Percentiles rank a stretch among this genome's conserved stretches.
phyloP scores from a whole-genome alignment of 2,329 filamentous ascomycete genomes.

The Fusarium pseudograminearum region DNA sequence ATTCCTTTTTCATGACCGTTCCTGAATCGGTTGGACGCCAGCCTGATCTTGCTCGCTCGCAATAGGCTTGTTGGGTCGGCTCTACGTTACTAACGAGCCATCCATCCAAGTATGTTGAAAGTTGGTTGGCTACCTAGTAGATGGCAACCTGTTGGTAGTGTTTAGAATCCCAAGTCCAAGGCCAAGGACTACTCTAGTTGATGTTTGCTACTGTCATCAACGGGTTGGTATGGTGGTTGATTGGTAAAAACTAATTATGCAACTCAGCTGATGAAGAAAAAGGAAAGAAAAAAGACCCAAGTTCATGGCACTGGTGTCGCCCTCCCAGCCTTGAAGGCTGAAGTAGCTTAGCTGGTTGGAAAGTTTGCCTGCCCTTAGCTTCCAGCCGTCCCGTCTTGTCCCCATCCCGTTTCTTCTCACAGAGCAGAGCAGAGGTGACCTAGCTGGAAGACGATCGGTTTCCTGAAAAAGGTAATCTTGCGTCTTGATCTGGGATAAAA shows the following conservation, averaged over 20 bases:
- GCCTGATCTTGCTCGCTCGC: conserved; percentile 16
- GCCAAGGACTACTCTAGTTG: conserved; percentile 7
- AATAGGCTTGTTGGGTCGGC: conserved; percentile 18
- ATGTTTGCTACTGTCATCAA: conserved; percentile 7
- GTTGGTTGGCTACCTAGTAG: background rate
- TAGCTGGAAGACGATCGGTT: background rate
- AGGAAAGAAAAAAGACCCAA: conserved; percentile 20
- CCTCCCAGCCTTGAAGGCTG: conserved; percentile 3
- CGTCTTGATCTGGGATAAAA: conserved; percentile 40
- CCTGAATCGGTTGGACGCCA: conserved; percentile 37
- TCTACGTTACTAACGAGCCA: background rate
- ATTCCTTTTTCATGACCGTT: conserved; percentile 20
- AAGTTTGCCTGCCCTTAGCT: conserved; percentile 9
- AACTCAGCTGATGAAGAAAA: conserved; percentile 2
- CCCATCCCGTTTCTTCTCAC: background rate
- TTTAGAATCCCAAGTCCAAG: conserved; percentile 8
- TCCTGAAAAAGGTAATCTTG: conserved; percentile 4
- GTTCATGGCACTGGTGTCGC: conserved; percentile 21
- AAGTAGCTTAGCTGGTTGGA: conserved; percentile 1
- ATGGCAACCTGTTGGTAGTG: background rate
- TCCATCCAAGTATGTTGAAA: background rate
- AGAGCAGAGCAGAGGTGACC: background rate
- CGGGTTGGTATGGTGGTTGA: conserved; percentile 9
- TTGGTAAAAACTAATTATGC: conserved; percentile 8
- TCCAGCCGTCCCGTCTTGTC: background rate